Conservation (phyloP, 1,284 basidiomycete species). For the Cryptococcus sp. region DNA sequence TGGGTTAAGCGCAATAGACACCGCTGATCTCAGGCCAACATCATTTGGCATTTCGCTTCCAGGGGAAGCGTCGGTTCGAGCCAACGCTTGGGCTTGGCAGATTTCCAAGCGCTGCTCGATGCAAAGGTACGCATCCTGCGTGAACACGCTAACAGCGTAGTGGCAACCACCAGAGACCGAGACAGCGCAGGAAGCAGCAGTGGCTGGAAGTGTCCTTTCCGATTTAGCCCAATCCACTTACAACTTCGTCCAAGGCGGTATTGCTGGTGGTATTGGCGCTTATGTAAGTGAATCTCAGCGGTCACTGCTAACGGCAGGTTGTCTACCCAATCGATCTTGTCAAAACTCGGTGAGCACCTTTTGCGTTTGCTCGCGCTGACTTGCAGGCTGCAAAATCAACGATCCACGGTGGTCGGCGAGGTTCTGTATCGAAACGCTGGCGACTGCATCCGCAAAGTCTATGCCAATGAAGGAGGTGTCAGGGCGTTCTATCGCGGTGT, state of each 20-base stretch:
- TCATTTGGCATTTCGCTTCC: constrained; percentile 93
- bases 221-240: constrained; percentile 68
- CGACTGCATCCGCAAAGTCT: constrained; percentile 92
- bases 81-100: constrained; percentile 71
- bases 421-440: constrained; percentile 89
- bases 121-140: constrained; percentile 36
- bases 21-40: constrained; percentile 68
- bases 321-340: constrained; percentile 61
- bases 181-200: constrained; percentile 14
- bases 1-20: constrained; percentile 13
- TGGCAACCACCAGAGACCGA: constrained; percentile 41
- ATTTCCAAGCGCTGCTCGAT: constrained; percentile 87
- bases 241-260: constrained; percentile 85
- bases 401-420: constrained; percentile 90
- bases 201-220: constrained; percentile 22
- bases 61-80: constrained; percentile 64
- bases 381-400: constrained; percentile 85
- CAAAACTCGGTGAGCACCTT: constrained; percentile 62
- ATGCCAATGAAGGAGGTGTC: constrained; percentile 88
- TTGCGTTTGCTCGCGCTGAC: not conserved
- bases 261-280: constrained; percentile 73
- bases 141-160: constrained; percentile 1
- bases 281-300: constrained; percentile 58
- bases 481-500: constrained; percentile 95
- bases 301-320: constrained; percentile 53